Conservation (phyloP, 73 alveolate genomes). For the Symbiodinium natans region DNA sequence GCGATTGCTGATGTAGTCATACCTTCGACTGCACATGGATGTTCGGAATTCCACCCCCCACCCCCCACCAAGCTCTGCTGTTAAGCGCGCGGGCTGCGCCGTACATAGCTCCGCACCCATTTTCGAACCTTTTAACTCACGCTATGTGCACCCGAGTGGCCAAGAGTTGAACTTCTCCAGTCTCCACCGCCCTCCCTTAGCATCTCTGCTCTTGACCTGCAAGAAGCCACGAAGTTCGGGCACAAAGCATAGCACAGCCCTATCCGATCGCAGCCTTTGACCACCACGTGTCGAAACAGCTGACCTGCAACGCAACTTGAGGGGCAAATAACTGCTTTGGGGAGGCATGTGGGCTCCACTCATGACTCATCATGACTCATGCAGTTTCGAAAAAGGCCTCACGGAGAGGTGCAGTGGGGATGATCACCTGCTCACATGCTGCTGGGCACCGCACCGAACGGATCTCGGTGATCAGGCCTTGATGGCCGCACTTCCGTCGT, state of each 20-base stretch:
- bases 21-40: background rate
- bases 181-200: background rate
- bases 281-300: slow-evolving; percentile 22
- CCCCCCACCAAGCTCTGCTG: too few species aligned
- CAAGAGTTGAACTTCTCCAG: slow-evolving; percentile 1
- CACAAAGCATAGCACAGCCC: background rate
- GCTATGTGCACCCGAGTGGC: background rate
- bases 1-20: slow-evolving; percentile 12
- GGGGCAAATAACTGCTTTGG: too few species aligned
- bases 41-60: too few species aligned
- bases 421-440: background rate
- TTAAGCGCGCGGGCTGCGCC: background rate
- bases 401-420: background rate
- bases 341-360: too few species aligned
- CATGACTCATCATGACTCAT: too few species aligned
- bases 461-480: background rate
- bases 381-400: too few species aligned
- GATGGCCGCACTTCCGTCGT: background rate
- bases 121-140: too few species aligned
- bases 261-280: background rate
- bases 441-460: too few species aligned
- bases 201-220: slow-evolving; percentile 3
- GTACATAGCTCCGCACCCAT: background rate
- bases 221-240: background rate
- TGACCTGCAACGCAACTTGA: background rate